phyloP scores from a whole-genome alignment of 192 early-diverging fungal genomes.

The Umbelopsis sp. region DNA sequence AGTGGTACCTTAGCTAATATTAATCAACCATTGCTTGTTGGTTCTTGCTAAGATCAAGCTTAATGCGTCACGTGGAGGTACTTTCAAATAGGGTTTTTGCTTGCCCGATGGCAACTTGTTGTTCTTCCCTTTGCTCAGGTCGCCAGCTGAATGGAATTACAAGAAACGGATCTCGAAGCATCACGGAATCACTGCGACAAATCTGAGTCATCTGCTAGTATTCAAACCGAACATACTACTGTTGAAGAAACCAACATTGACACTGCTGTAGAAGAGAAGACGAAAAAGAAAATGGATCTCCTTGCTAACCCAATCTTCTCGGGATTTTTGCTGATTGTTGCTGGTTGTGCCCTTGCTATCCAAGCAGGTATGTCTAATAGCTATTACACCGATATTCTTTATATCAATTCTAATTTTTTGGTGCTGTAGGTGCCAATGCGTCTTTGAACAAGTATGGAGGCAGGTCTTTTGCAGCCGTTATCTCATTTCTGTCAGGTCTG shows the following conservation, averaged over 20 bases:
- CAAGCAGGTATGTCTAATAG: conserved; percentile 25
- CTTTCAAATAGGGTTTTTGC: neutral
- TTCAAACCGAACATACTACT: neutral
- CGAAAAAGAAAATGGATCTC: neutral
- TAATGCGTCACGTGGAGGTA: neutral
- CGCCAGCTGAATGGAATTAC: neutral
- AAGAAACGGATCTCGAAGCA: conserved; percentile 8
- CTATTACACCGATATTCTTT: neutral
- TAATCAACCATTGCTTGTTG: too few species aligned
- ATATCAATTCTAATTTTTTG: neutral
- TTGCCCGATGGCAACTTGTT: neutral
- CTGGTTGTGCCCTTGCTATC: conserved; percentile 26
- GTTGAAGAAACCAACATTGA: neutral
- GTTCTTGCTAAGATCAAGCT: too few species aligned
- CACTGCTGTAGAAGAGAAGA: neutral
- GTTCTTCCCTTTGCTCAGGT: neutral
- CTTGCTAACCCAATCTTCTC: neutral
- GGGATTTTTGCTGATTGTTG: conserved; percentile 14
- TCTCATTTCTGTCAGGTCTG: conserved; percentile 18
- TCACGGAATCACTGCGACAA: neutral
- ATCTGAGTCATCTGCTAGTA: neutral
- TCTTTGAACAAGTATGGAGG: conserved; percentile 28
- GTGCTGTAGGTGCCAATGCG: conserved; percentile 25
- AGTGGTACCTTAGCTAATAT: too few species aligned
- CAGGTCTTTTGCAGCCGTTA: conserved; percentile 29